Percentiles rank a stretch among this genome's conserved stretches.
These are phyloP conservation scores for Helminthosporium solani DNA, from an alignment of 2,329 filamentous ascomycete genomes.

Conservation along the genomic window DNA sequence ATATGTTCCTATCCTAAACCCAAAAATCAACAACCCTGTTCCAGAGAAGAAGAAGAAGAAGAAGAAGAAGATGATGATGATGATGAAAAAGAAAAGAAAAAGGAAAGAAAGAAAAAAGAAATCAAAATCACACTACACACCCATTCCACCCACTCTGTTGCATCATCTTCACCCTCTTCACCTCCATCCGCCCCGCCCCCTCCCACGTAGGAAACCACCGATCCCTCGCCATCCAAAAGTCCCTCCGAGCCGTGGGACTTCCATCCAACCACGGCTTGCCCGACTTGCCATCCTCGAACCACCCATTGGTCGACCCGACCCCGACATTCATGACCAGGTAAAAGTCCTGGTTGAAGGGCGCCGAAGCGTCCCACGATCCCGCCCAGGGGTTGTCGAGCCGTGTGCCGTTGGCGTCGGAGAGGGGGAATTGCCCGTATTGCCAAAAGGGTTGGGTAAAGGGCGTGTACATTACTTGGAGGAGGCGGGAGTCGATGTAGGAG, in stretches of 20 bases:
- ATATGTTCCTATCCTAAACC: too few relatives aligned
- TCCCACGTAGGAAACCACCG: constrained; percentile 73
- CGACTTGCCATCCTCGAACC: constrained; percentile 72
- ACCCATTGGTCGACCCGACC: constrained; percentile 77
- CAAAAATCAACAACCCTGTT: too few relatives aligned
- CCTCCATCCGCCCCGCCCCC: constrained; percentile 61
- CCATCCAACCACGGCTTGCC: constrained; percentile 79
- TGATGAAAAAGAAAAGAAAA: too few relatives aligned
- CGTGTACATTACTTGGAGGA: constrained; percentile 78
- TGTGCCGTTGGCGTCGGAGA: constrained; percentile 65
- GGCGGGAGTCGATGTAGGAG: constrained; percentile 78
- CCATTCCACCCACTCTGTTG: constrained; percentile 52
- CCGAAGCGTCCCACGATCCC: constrained; percentile 57
- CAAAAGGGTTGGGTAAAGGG: constrained; percentile 69
- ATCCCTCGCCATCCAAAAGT: constrained; percentile 72
- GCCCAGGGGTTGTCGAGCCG: constrained; percentile 65
- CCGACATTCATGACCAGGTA: constrained; percentile 75
- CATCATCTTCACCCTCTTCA: constrained; percentile 65
- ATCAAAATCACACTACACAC: constrained; percentile 30
- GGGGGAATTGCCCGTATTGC: constrained; percentile 67
- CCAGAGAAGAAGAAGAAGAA: too few relatives aligned
- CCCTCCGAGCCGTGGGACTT: constrained; percentile 65
- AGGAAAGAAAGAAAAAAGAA: too few relatives aligned
- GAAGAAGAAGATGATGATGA: too few relatives aligned
- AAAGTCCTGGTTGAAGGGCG: constrained; percentile 75